Evolutionary conservation across 1,284 basidiomycete genomes (phyloP), one percentile per base, ranked within the genome.

Genomic region (Ceratobasidium sp.): DNA sequence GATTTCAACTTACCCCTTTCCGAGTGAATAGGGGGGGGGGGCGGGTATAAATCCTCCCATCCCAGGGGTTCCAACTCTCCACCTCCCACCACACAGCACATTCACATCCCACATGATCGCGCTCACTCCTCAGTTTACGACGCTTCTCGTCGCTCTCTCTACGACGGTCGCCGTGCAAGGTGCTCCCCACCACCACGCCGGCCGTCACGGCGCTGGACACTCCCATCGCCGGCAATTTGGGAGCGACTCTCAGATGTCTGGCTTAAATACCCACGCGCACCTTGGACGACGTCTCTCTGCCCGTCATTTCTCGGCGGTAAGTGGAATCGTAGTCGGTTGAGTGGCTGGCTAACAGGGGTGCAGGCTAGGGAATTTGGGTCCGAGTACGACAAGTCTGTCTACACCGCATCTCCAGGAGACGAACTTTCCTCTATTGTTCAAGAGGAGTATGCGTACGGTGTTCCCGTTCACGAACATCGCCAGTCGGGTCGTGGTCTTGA

Each of bases 71-170:
- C 38, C 38, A 40, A 40, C 8, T 40, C 38, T 40, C 17, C 38
- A 40, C 38, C 38, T 17, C 17, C 38, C 38, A 40, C 38, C 38
- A 40, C 17, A 40, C 38, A 7, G 17, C 38, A 40, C n/a, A n/a
- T n/a, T n/a, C n/a, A n/a, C n/a, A n/a, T n/a, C 6, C 47, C 29
- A 40, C 34, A 67, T 67, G 62, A 54, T 67, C n/a, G 50, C 49
- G 13, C 35, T 67, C 1, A 20, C 38, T 13, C 62, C 62, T 13
- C 50, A 67, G 62, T 67, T 67, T 32, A 50, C 50, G 2, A 42
- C 62, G 2, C 62, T 67, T 20, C 50, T 67, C 47, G 60, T 64
- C 40, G 50, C 38, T 22, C 22, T 54, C 29, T 43, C 62, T 29
- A 25, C 50, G 22, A 42, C 49, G 13, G 35, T 22, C n/a, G n/a